Evolutionary conservation across 345 rosid genomes (phyloP).

Genomic region (Moricandia moricandioides): DNA sequence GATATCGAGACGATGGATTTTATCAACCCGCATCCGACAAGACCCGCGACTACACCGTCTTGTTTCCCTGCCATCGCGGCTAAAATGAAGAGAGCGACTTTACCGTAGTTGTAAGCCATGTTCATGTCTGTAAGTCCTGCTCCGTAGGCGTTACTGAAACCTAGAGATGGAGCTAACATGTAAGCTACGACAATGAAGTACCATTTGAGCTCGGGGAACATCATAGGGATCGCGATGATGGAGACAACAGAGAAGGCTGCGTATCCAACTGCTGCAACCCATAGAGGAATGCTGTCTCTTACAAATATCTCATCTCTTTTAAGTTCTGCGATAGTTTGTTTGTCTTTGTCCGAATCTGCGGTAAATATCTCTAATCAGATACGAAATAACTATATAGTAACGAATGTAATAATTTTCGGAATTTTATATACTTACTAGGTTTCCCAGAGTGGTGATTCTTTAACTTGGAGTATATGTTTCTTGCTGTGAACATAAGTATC

Average conservation of each 20-base stretch:
- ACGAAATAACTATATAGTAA: not conserved
- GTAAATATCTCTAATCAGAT: not conserved
- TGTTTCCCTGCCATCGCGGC: slow-evolving; percentile 53
- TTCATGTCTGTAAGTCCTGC: slow-evolving; percentile 58
- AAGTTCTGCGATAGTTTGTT: slow-evolving; percentile 19
- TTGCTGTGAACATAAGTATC: slow-evolving; percentile 56
- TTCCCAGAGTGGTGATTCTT: slow-evolving; percentile 31
- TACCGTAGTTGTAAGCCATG: slow-evolving; percentile 55
- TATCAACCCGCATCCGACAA: slow-evolving; percentile 52
- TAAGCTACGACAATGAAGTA: slow-evolving; percentile 46
- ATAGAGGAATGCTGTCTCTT: slow-evolving; percentile 51
- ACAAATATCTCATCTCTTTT: slow-evolving; percentile 44
- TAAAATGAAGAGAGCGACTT: slow-evolving; percentile 48
- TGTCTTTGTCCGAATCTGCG: slow-evolving; percentile 31
- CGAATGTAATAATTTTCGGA: not conserved
- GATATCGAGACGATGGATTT: slow-evolving; percentile 53
- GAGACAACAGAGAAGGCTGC: slow-evolving; percentile 42
- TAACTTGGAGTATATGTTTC: slow-evolving; percentile 42
- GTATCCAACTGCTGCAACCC: slow-evolving; percentile 50
- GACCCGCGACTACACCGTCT: slow-evolving; percentile 52
- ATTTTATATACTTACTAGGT: slow-evolving; percentile 41
- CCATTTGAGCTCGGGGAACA: slow-evolving; percentile 54
- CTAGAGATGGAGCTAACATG: slow-evolving; percentile 45
- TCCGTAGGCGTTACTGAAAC: slow-evolving; percentile 59
- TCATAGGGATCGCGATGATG: slow-evolving; percentile 41